Percentiles rank a stretch among this genome's conserved stretches.
Conservation (phyloP, 83 land plant genomes). For the Thuja plicata region DNA sequence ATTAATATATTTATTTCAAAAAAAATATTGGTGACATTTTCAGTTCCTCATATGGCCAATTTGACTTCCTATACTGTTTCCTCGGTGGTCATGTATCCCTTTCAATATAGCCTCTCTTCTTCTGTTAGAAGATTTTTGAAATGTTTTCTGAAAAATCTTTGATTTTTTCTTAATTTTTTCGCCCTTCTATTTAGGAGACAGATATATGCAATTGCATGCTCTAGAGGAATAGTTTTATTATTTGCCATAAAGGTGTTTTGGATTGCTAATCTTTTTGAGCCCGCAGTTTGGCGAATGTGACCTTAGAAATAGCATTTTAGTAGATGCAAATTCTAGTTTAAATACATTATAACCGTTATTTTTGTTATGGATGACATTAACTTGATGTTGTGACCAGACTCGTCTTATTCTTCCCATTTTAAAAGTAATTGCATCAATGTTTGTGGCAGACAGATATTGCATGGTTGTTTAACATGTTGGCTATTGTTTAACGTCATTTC, state of each 20-base stretch:
- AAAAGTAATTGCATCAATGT: not conserved
- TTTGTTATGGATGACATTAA: not conserved
- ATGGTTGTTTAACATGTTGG: not conserved
- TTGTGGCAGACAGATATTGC: not conserved
- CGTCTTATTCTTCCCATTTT: not conserved
- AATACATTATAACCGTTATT: not conserved
- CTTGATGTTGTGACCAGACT: not conserved
- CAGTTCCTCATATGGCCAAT: not conserved
- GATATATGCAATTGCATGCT: conserved; percentile 8
- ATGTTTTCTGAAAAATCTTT: not conserved
- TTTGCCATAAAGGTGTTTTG: not conserved
- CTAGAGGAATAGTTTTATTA: not conserved
- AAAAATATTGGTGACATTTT: not conserved
- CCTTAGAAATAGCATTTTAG: not conserved
- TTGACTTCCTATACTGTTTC: not conserved
- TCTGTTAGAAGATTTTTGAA: not conserved
- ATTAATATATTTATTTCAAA: not conserved
- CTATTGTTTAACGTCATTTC: not conserved
- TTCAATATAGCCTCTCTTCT: not conserved
- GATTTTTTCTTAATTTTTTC: not conserved
- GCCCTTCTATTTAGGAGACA: not conserved
- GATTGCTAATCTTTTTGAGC: conserved; percentile 1
- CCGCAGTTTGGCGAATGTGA: conserved; percentile 9
- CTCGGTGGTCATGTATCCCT: not conserved
- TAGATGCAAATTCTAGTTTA: not conserved